Conservation (phyloP, 2,329 filamentous ascomycete species). For the Alternaria novae-zelandiae region DNA sequence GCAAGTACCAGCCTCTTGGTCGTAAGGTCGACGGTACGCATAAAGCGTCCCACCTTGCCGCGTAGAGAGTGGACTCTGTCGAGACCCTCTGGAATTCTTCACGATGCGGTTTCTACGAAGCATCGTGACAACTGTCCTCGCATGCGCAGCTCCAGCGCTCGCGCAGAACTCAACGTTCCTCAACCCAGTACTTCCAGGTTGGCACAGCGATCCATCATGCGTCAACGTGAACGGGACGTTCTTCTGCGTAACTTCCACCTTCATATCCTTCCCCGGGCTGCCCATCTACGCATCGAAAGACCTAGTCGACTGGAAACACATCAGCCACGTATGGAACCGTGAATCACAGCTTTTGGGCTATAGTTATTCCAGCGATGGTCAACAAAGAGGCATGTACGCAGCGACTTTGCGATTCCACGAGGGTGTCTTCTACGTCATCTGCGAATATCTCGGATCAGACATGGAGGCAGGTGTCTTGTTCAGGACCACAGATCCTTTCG, state of each 20-base stretch:
- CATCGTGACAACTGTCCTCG: background rate
- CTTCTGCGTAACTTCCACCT: conserved; percentile 60
- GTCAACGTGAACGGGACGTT: conserved; percentile 47
- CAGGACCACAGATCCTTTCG: conserved; percentile 21
- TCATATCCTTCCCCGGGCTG: conserved; percentile 59
- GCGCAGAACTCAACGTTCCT: conserved; percentile 10
- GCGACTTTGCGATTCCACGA: conserved; percentile 31
- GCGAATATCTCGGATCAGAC: conserved; percentile 15
- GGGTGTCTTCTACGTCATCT: conserved; percentile 30
- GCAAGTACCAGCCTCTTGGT: background rate
- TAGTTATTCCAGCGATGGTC: conserved; percentile 14
- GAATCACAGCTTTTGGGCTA: conserved; percentile 21
- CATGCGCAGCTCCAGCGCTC: background rate
- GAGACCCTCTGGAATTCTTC: background rate
- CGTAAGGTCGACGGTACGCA: background rate
- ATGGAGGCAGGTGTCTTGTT: conserved; percentile 13
- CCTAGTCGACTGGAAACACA: conserved; percentile 33
- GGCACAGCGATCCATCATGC: conserved; percentile 57
- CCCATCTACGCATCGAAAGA: conserved; percentile 60
- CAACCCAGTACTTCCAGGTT: conserved; percentile 60
- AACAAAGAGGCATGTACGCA: conserved; percentile 29
- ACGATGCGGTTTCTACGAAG: background rate
- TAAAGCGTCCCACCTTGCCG: background rate
- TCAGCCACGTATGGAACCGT: conserved; percentile 28
- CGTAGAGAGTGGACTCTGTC: background rate